These are phyloP conservation scores for Tricholoma sp. DNA, from an alignment of 768 basidiomycete genomes.

Conservation along the genomic window DNA sequence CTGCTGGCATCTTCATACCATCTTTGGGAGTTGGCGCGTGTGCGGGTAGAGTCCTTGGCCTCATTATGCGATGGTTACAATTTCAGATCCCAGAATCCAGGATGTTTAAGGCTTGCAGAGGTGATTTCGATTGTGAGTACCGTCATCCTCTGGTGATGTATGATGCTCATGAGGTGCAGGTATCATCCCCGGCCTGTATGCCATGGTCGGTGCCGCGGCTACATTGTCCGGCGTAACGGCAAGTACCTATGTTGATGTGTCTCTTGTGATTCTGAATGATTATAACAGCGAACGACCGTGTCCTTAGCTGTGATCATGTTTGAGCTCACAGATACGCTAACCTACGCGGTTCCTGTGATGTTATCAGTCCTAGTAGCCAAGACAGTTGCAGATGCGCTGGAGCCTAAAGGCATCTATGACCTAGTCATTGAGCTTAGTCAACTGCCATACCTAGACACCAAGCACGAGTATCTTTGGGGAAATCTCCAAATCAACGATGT, in stretches of 20 bases:
- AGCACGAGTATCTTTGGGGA: constrained; percentile 88
- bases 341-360: constrained; percentile 91
- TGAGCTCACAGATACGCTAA: constrained; percentile 89
- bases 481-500: constrained; percentile 70
- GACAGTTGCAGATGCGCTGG: constrained; percentile 81
- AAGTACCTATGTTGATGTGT: constrained; percentile 22
- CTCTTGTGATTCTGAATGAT: constrained; percentile 6
- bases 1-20: constrained; percentile 96
- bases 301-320: constrained; percentile 96
- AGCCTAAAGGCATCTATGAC: constrained; percentile 96
- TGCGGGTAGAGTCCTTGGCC: constrained; percentile 82
- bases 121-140: constrained; percentile 56
- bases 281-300: constrained; percentile 71
- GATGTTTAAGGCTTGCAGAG: constrained; percentile 64
- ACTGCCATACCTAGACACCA: constrained; percentile 89
- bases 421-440: constrained; percentile 90
- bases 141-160: background rate
- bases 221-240: constrained; percentile 94
- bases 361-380: constrained; percentile 84
- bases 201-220: constrained; percentile 95
- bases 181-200: constrained; percentile 85
- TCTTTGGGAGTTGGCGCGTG: constrained; percentile 94
- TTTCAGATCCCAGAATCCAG: constrained; percentile 50
- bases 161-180: constrained; percentile 22
- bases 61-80: constrained; percentile 73